Evolutionary conservation across 2,329 filamentous ascomycete species (phyloP), one percentile per base, ranked within the genome.

Genomic region (Arachnopeziza araneosa): DNA sequence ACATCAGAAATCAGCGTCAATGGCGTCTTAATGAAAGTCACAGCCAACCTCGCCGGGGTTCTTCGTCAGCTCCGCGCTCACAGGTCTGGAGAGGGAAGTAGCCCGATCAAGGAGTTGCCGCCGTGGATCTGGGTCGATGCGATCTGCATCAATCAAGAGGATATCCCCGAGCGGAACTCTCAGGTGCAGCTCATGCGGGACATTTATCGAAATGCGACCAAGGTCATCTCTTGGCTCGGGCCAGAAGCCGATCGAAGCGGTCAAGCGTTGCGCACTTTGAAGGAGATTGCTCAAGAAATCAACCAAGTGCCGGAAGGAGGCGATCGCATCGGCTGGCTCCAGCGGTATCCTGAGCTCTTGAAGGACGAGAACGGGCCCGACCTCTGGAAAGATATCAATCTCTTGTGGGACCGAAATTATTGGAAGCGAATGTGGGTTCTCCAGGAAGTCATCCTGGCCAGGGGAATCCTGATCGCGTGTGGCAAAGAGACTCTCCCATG

Each of bases 91-190:
- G 17, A 44, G 17, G 4, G 12, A 4, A 44, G 17, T 4, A 44
- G 17, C 36, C 12, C 36, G 17, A 14, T 44, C 21, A 23, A 21
- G 22, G n/a, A 32, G 8, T 49, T 8, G 22, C 23, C 51, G 17
- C 17, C 17, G 17, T 44, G 10, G 36, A 8, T 54, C 1, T 58
- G 56, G 51, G 52, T 58, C 12, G 56, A 58, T 12, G 56, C 56
- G 6, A 54, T 53, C 26, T 58, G 23, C n/a, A 58, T 58, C 50
- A 52, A 58, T 26, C 56, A 58, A 50, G 21, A 54, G 24, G 56
- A 58, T 24, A 21, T 53, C 17, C 26, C n/a, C 24, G 50, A 58
- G 24, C 48, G 51, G 21, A 53, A 50, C 12, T 32, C 49, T 19
- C 50, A 58, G 50, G 51, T 54, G 17, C 50, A 48, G 51, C 48